Evolutionary conservation across 805 yeast species (phyloP).

Genomic region (Ogataea pilisensis): DNA sequence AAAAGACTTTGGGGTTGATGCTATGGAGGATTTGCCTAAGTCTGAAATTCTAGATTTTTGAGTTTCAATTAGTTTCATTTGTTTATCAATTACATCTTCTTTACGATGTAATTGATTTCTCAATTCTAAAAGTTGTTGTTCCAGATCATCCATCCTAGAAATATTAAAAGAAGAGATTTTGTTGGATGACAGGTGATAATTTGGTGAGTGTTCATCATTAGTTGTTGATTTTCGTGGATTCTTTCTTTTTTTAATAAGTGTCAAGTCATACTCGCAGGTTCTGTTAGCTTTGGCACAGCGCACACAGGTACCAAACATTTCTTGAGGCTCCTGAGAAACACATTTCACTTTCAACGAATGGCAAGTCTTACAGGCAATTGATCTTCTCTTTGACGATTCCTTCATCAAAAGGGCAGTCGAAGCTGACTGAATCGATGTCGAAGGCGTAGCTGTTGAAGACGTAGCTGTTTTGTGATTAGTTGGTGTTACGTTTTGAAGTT

Average conservation of each 20-base stretch:
- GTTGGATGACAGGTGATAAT: neutral
- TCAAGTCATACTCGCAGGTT: slow-evolving; percentile 63
- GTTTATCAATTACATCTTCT: slow-evolving; percentile 8
- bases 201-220: neutral
- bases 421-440: neutral
- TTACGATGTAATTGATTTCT: slow-evolving; percentile 9
- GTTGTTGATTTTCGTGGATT: slow-evolving; percentile 19
- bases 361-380: slow-evolving; percentile 69
- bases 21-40: too few species aligned
- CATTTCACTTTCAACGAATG: slow-evolving; percentile 83
- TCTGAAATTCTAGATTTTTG: neutral
- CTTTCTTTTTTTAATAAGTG: slow-evolving; percentile 47
- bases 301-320: slow-evolving; percentile 63
- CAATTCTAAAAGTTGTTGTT: slow-evolving; percentile 22
- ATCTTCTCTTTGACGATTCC: slow-evolving; percentile 30
- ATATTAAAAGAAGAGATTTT: too few species aligned
- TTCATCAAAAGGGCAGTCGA: neutral
- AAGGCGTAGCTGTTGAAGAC: neutral
- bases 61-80: slow-evolving; percentile 5
- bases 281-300: slow-evolving; percentile 65
- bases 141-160: slow-evolving; percentile 23
- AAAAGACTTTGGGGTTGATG: too few species aligned
- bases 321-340: slow-evolving; percentile 58
- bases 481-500: neutral
- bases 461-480: neutral